Evolutionary conservation across 2,329 filamentous ascomycete genomes (phyloP).

Genomic region (Botryotinia narcissicola): DNA sequence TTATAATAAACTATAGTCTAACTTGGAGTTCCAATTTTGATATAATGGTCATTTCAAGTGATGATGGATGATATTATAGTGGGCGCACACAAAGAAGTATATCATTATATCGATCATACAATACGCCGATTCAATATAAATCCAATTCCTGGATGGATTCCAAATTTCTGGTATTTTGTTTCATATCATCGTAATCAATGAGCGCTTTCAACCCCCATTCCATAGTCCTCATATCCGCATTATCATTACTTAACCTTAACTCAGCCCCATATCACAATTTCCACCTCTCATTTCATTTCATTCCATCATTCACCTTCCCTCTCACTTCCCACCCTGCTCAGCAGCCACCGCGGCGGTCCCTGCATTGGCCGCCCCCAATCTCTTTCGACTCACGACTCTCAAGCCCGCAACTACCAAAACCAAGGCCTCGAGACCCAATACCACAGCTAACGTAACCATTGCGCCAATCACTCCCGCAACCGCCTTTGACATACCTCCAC

Average conservation of each 20-base stretch:
- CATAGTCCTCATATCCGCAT: background rate
- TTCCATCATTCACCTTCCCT: background rate
- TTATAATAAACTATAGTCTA: background rate
- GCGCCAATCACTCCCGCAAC: conserved; percentile 81
- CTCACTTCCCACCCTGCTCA: background rate
- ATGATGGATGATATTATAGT: background rate
- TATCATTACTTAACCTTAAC: background rate
- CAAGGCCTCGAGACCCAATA: conserved; percentile 55
- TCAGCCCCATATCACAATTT: too few species aligned
- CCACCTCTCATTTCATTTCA: too few species aligned
- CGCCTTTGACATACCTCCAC: conserved; percentile 55
- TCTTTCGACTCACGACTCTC: conserved; percentile 56
- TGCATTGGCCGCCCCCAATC: conserved; percentile 28
- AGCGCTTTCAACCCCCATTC: background rate
- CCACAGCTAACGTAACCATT: conserved; percentile 63
- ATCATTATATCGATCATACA: background rate
- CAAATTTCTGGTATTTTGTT: background rate
- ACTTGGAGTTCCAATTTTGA: background rate
- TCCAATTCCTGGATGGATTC: background rate
- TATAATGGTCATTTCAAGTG: background rate
- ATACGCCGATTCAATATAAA: background rate
- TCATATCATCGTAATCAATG: background rate
- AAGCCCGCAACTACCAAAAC: conserved; percentile 56
- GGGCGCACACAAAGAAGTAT: background rate
- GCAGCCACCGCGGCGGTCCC: background rate